Percentiles rank a stretch among this genome's conserved stretches.
These are phyloP conservation scores for Cicer cuneatum DNA, from an alignment of 306 rosid species.

Conservation along the genomic window DNA sequence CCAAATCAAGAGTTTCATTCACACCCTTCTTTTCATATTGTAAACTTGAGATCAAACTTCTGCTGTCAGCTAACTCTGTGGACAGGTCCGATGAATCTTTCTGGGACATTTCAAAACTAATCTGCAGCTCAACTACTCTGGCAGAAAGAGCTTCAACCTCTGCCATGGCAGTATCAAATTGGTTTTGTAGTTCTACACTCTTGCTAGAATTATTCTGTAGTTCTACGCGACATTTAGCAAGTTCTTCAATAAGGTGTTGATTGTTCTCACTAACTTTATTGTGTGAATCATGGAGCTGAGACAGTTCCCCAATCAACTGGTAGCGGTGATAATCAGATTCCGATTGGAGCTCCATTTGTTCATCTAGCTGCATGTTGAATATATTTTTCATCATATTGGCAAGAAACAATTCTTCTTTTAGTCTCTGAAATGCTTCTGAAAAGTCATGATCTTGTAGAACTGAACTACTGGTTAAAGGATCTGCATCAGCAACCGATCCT, in stretches of 20 bases:
- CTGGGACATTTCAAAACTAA: slow-evolving; percentile 60
- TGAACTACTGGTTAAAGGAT: slow-evolving; percentile 45
- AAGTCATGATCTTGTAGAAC: slow-evolving; percentile 44
- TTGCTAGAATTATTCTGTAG: slow-evolving; percentile 58
- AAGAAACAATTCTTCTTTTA: slow-evolving; percentile 80
- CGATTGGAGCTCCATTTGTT: slow-evolving; percentile 63
- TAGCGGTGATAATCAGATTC: slow-evolving; percentile 59
- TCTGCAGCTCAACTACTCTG: slow-evolving; percentile 63
- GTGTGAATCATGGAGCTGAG: slow-evolving; percentile 58
- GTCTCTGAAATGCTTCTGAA: slow-evolving; percentile 60
- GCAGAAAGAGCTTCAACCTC: slow-evolving; percentile 69
- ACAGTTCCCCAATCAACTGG: slow-evolving; percentile 59
- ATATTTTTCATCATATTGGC: slow-evolving; percentile 64
- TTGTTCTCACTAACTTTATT: slow-evolving; percentile 62
- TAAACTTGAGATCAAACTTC: slow-evolving; percentile 61
- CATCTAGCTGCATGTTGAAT: slow-evolving; percentile 64
- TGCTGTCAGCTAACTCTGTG: slow-evolving; percentile 72
- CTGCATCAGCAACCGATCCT: slow-evolving; percentile 47
- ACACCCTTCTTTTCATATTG: slow-evolving; percentile 67
- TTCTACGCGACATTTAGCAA: slow-evolving; percentile 63
- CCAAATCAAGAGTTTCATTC: slow-evolving; percentile 54
- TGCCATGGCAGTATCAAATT: slow-evolving; percentile 53
- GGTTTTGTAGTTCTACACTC: slow-evolving; percentile 63
- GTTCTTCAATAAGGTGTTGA: slow-evolving; percentile 68
- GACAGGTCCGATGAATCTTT: slow-evolving; percentile 59